phyloP scores from a whole-genome alignment of 179 eudicot genomes.

The Sideroxylon spinosum region DNA sequence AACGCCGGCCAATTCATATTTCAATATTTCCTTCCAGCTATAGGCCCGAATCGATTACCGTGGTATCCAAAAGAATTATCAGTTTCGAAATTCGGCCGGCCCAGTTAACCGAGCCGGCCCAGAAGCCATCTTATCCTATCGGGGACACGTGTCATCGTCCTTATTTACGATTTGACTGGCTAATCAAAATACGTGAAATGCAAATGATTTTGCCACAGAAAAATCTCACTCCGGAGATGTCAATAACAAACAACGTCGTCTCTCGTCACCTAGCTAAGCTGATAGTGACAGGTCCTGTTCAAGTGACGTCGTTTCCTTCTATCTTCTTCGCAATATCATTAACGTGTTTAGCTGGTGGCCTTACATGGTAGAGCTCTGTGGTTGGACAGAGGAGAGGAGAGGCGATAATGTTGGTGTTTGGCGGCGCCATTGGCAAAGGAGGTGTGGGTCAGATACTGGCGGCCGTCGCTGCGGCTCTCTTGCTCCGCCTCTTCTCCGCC shows the following conservation, averaged over 20 bases:
- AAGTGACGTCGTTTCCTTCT: not conserved
- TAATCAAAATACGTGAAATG: not conserved
- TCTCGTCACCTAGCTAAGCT: too few relatives aligned
- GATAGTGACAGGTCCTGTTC: not conserved
- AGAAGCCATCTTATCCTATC: constrained; percentile 11
- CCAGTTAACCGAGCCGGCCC: too few relatives aligned
- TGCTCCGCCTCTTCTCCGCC: constrained; percentile 65
- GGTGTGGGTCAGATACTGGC: constrained; percentile 63
- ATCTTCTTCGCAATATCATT: not conserved
- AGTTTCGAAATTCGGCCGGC: too few relatives aligned
- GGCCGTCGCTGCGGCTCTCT: constrained; percentile 68
- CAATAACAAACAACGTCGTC: not conserved
- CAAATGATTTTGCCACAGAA: not conserved
- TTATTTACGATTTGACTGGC: not conserved
- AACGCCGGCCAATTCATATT: too few relatives aligned
- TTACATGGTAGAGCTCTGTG: not conserved
- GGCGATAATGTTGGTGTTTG: constrained; percentile 32
- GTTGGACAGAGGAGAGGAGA: not conserved
- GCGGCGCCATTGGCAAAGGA: constrained; percentile 46
- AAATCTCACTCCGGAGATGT: not conserved
- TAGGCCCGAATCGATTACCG: too few relatives aligned
- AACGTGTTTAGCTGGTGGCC: not conserved
- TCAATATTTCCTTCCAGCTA: too few relatives aligned
- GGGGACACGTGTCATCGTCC: constrained; percentile 8
- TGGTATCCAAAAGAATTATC: too few relatives aligned